phyloP scores from a whole-genome alignment of 2,329 filamentous ascomycete species.

The Fusarium beomiforme region DNA sequence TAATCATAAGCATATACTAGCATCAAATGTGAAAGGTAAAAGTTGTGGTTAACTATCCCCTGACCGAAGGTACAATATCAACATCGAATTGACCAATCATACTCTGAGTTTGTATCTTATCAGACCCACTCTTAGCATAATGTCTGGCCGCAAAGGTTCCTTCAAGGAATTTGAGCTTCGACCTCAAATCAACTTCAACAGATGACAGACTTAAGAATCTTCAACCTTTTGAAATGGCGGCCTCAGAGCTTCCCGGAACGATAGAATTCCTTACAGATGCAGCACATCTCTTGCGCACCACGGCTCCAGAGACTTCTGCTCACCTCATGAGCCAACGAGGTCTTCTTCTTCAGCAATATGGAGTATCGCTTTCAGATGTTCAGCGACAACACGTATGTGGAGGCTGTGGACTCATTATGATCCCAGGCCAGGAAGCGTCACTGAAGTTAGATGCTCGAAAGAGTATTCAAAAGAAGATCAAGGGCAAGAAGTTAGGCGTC shows the following conservation, averaged over 20 bases:
- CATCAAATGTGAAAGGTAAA: not conserved
- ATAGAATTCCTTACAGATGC: constrained; percentile 65
- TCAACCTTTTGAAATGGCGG: constrained; percentile 19
- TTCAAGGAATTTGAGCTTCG: not conserved
- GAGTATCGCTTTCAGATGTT: constrained; percentile 55
- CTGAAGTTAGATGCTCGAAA: constrained; percentile 51
- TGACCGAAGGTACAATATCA: not conserved
- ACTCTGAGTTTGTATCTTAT: not conserved
- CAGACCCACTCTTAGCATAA: constrained; percentile 3
- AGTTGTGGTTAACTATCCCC: not conserved
- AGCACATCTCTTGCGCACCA: constrained; percentile 63
- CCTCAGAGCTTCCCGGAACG: constrained; percentile 41
- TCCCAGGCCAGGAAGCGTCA: constrained; percentile 58
- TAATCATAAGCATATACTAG: not conserved
- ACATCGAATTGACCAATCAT: constrained; percentile 6
- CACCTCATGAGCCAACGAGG: constrained; percentile 66
- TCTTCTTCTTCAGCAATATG: constrained; percentile 59
- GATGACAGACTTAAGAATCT: not conserved
- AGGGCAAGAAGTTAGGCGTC: constrained; percentile 3
- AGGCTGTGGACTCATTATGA: constrained; percentile 69
- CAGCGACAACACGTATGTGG: constrained; percentile 66
- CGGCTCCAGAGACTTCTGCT: constrained; percentile 66
- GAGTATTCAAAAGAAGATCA: constrained; percentile 6
- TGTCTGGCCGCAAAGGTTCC: constrained; percentile 24
- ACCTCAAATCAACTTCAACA: not conserved